phyloP scores from a whole-genome alignment of 2,329 filamentous ascomycete species.

The Rosellinia necatrix region DNA sequence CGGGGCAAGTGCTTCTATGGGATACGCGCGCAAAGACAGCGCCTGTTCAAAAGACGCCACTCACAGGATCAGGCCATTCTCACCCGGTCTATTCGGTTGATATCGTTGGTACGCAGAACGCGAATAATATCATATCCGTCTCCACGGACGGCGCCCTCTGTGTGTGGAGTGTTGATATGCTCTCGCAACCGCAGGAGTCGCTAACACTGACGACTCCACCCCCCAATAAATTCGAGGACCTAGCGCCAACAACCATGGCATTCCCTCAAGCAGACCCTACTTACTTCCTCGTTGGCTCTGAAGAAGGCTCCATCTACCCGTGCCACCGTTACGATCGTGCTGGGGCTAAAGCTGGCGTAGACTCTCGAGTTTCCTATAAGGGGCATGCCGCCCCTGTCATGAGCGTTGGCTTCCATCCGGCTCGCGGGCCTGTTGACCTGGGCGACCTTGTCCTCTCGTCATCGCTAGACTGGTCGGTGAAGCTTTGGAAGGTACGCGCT shows the following conservation, averaged over 20 bases:
- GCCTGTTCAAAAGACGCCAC: conserved; percentile 92
- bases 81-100: conserved; percentile 95
- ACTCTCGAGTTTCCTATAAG: conserved; percentile 83
- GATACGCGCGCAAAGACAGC: conserved; percentile 88
- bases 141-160: conserved; percentile 97
- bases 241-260: conserved; percentile 90
- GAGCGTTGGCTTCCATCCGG: conserved; percentile 94
- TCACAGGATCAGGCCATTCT: conserved; percentile 93
- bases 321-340: conserved; percentile 97
- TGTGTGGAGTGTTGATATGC: conserved; percentile 97
- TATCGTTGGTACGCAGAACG: conserved; percentile 97
- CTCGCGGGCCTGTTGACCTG: conserved; percentile 88
- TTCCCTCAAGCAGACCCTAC: conserved; percentile 96
- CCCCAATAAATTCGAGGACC: conserved; percentile 89
- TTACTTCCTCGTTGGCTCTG: conserved; percentile 95
- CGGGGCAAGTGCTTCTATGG: conserved; percentile 94
- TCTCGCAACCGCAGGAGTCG: conserved; percentile 93
- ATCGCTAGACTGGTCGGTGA: conserved; percentile 95
- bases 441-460: conserved; percentile 92
- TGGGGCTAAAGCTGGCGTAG: conserved; percentile 93
- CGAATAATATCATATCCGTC: conserved; percentile 96
- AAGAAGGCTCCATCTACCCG: conserved; percentile 95
- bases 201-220: conserved; percentile 85
- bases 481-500: conserved; percentile 91
- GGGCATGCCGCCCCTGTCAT: conserved; percentile 94